Conservation (phyloP, 2,329 filamentous ascomycete species). For the Aspergillus niger region DNA sequence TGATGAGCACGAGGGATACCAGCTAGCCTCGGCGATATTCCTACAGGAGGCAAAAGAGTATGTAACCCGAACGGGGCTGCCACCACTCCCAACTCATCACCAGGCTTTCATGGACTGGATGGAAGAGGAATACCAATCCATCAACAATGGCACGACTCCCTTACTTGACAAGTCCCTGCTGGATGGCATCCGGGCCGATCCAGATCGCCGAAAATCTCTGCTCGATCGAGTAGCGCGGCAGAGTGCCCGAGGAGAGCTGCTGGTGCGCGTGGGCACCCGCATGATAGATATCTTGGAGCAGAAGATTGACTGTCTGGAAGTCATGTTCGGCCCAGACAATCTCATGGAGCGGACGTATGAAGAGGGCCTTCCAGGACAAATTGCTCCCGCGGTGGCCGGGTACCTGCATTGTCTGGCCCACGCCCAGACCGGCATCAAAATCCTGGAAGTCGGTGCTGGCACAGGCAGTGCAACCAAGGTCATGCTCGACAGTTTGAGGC, state of each 20-base stretch:
- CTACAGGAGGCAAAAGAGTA: background rate
- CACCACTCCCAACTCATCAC: background rate
- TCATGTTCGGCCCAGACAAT: constrained; percentile 1
- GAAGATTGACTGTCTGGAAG: background rate
- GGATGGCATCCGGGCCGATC: background rate
- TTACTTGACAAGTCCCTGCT: background rate
- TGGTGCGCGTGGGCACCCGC: background rate
- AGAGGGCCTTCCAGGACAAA: background rate
- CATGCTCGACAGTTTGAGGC: background rate
- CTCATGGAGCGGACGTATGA: background rate
- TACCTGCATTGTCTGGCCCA: background rate
- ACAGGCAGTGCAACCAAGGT: background rate
- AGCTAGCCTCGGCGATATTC: background rate
- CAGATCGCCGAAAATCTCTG: background rate
- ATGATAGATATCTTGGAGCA: background rate
- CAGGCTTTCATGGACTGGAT: background rate
- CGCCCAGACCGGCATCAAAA: background rate
- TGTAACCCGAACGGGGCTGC: background rate
- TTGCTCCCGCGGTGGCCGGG: background rate
- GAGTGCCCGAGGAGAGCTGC: background rate
- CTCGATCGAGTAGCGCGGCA: background rate
- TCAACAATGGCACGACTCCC: background rate
- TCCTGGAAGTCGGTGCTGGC: background rate
- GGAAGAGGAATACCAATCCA: background rate
- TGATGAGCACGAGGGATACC: background rate